These are phyloP conservation scores for Neoboletus brunneissimus DNA, from an alignment of 768 basidiomycete genomes.

Conservation along the genomic window DNA sequence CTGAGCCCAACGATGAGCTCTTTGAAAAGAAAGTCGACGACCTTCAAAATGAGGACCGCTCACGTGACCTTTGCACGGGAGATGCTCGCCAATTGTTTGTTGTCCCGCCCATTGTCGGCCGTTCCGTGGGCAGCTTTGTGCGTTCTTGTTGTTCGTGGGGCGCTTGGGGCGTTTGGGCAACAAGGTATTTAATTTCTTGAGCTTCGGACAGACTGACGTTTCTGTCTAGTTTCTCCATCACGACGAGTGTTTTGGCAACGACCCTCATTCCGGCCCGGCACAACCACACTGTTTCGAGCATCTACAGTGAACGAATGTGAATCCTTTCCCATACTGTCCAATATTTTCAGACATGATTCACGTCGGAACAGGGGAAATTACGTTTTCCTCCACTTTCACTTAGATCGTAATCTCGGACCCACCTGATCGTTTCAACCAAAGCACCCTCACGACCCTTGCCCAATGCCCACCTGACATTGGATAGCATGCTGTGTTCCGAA, in stretches of 20 bases:
- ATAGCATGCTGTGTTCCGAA: neutral
- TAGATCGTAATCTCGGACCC: neutral
- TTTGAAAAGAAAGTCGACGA: conserved; percentile 3
- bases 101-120: neutral
- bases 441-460: neutral
- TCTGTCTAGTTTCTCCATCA: conserved; percentile 1
- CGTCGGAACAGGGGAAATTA: neutral
- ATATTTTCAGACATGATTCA: neutral
- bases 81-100: neutral
- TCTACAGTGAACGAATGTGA: too few relatives aligned
- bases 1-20: conserved; percentile 8
- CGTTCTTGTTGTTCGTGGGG: neutral
- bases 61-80: conserved; percentile 17
- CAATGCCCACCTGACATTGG: neutral
- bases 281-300: too few relatives aligned
- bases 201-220: neutral
- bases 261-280: neutral
- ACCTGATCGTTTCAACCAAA: neutral
- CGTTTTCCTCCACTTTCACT: neutral
- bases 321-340: neutral
- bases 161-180: neutral
- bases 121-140: neutral
- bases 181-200: neutral
- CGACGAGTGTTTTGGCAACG: conserved; percentile 20
- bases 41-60: conserved; percentile 13